phyloP scores from a whole-genome alignment of 1,284 basidiomycete genomes.

The Melampsora americana region DNA sequence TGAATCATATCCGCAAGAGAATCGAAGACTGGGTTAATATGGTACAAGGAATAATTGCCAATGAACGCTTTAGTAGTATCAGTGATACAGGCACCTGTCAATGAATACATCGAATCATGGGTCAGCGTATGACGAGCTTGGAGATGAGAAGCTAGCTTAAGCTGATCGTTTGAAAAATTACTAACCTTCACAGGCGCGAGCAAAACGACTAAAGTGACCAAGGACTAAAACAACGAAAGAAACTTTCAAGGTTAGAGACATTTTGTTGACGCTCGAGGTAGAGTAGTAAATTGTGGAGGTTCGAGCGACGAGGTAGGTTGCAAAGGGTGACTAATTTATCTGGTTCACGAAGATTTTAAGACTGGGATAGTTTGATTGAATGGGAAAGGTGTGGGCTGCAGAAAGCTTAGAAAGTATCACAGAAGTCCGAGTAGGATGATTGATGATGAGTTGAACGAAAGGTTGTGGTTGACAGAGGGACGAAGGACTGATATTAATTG shows the following conservation, averaged over 20 bases:
- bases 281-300: too few relatives aligned
- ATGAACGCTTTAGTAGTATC: constrained; percentile 62
- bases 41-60: constrained; percentile 57
- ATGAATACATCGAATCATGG: not conserved
- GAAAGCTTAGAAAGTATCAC: too few relatives aligned
- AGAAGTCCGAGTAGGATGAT: too few relatives aligned
- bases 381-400: too few relatives aligned
- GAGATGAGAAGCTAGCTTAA: not conserved
- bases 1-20: constrained; percentile 55
- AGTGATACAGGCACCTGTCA: constrained; percentile 62
- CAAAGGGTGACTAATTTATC: too few relatives aligned
- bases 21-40: constrained; percentile 47
- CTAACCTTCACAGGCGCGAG: constrained; percentile 12
- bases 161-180: not conserved
- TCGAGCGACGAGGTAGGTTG: too few relatives aligned
- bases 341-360: too few relatives aligned
- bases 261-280: too few relatives aligned
- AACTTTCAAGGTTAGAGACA: not conserved
- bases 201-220: not conserved
- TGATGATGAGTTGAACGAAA: too few relatives aligned
- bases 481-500: too few relatives aligned
- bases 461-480: too few relatives aligned
- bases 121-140: not conserved
- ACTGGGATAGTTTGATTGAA: too few relatives aligned
- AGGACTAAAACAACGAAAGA: not conserved